These are phyloP conservation scores for Sanghuangporus sanghuang DNA, from an alignment of 1,284 basidiomycete species.

Conservation along the genomic window DNA sequence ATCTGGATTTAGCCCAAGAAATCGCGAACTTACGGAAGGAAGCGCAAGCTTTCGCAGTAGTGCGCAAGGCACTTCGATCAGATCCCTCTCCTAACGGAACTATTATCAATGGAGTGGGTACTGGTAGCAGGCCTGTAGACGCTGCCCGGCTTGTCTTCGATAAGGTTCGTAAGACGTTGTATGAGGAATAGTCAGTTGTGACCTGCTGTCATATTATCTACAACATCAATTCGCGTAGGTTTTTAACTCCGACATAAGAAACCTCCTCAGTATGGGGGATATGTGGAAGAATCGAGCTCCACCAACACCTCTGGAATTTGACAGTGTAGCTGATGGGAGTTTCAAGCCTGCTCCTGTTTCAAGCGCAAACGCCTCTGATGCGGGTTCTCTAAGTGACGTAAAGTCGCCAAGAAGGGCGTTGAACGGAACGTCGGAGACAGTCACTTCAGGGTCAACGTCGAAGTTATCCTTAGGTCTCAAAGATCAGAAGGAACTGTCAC, in stretches of 20 bases:
- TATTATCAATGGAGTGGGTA: constrained; percentile 1
- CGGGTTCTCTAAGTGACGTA: constrained; percentile 17
- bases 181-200: background rate
- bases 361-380: constrained; percentile 8
- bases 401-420: constrained; percentile 20
- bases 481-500: constrained; percentile 72
- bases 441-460: constrained; percentile 17
- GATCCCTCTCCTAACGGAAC: constrained; percentile 5
- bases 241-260: constrained; percentile 84
- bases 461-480: constrained; percentile 45
- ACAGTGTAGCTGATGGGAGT: constrained; percentile 56
- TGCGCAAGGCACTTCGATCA: constrained; percentile 61
- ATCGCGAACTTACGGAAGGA: constrained; percentile 88
- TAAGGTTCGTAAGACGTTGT: constrained; percentile 53
- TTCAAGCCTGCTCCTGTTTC: constrained; percentile 41
- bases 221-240: constrained; percentile 46
- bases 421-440: constrained; percentile 15
- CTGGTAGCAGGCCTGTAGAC: constrained; percentile 32
- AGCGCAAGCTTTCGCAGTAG: constrained; percentile 80
- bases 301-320: constrained; percentile 82
- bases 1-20: constrained; percentile 65
- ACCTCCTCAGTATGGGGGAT: constrained; percentile 91
- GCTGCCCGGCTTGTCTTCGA: constrained; percentile 77
- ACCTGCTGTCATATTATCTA: background rate
- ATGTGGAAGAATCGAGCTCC: constrained; percentile 93